These are phyloP conservation scores for Aureobasidium leucospermi DNA, from an alignment of 2,329 filamentous ascomycete species.

Conservation along the genomic window DNA sequence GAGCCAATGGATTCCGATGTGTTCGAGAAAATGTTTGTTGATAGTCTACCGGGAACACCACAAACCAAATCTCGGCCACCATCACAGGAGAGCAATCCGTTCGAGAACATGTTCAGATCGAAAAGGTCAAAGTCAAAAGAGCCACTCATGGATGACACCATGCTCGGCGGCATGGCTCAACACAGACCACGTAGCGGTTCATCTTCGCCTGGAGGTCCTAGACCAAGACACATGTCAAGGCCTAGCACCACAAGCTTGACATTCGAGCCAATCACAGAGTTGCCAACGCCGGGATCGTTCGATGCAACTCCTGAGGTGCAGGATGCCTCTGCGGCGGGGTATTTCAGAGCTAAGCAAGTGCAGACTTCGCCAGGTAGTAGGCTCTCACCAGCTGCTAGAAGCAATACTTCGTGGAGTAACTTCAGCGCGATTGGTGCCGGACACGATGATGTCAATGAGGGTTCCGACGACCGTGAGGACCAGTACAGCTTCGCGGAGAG, in stretches of 20 bases:
- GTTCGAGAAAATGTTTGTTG: slow-evolving; percentile 28
- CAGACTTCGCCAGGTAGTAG: slow-evolving; percentile 10
- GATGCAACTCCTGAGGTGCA: slow-evolving; percentile 23
- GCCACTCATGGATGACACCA: neutral
- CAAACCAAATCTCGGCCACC: neutral
- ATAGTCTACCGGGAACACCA: slow-evolving; percentile 22
- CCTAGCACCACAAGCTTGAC: slow-evolving; percentile 1
- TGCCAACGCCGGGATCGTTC: slow-evolving; percentile 14
- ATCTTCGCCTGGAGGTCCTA: neutral
- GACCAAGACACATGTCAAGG: neutral
- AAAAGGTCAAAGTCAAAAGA: neutral
- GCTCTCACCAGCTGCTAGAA: neutral
- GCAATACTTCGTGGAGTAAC: neutral
- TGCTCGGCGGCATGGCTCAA: neutral
- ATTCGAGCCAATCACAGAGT: slow-evolving; percentile 11
- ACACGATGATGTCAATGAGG: neutral
- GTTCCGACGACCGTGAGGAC: neutral
- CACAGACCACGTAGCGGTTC: neutral
- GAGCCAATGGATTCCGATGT: slow-evolving; percentile 23
- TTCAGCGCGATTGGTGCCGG: neutral
- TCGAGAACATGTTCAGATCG: slow-evolving; percentile 6
- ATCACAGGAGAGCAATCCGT: slow-evolving; percentile 9
- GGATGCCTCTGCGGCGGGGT: slow-evolving; percentile 21
- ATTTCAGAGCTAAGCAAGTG: slow-evolving; percentile 19
- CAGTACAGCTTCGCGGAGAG: neutral